Conservation (phyloP, 495 filamentous ascomycete genomes). For the Tuber magnatum region DNA sequence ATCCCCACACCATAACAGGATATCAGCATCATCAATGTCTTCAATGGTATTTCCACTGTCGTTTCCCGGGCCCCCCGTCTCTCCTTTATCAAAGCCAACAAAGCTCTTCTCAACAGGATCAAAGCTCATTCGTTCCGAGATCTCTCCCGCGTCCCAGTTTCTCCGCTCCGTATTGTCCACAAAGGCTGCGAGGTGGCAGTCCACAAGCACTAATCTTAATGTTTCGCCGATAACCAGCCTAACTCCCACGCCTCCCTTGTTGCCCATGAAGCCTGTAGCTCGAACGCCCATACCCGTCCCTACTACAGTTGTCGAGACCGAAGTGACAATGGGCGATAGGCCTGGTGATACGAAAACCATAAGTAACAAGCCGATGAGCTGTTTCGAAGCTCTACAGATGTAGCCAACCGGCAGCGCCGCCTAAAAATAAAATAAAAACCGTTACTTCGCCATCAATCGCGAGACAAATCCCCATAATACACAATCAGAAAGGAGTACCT, state of each 20-base stretch:
- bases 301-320: constrained; percentile 67
- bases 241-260: constrained; percentile 82
- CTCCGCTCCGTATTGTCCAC: constrained; percentile 70
- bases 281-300: constrained; percentile 61
- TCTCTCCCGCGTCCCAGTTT: constrained; percentile 83
- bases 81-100: constrained; percentile 47
- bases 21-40: constrained; percentile 80
- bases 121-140: constrained; percentile 65
- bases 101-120: constrained; percentile 57
- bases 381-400: constrained; percentile 65
- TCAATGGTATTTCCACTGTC: constrained; percentile 43
- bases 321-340: constrained; percentile 62
- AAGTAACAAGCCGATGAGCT: constrained; percentile 78
- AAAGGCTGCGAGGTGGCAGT: constrained; percentile 83
- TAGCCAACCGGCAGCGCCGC: constrained; percentile 71
- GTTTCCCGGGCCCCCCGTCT: constrained; percentile 30
- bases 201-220: constrained; percentile 78
- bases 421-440: constrained; percentile 43
- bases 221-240: constrained; percentile 84
- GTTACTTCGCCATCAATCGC: constrained; percentile 14
- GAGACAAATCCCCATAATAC: constrained; percentile 14
- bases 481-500: constrained; percentile 19
- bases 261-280: constrained; percentile 78
- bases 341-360: constrained; percentile 75
- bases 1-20: constrained; percentile 94